Conservation (phyloP, 139 green algal species). For the Spirogloea muscicola region DNA sequence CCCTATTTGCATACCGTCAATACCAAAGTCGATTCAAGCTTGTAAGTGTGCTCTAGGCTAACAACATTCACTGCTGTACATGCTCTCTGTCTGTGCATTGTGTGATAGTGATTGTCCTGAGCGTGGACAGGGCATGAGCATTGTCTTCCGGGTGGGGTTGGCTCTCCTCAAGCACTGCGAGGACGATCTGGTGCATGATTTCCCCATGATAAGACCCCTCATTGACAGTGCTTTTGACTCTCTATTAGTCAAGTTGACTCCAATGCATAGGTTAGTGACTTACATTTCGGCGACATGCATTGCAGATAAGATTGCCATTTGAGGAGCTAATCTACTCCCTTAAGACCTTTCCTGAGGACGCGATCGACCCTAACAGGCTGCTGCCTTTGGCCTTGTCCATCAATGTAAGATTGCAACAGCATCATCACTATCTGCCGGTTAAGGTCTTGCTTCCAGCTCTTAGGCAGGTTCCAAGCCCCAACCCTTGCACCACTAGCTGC, state of each 20-base stretch:
- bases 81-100: too few relatives aligned
- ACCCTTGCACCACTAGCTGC: too few relatives aligned
- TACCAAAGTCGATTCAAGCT: too few relatives aligned
- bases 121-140: constrained; percentile 55
- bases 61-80: too few relatives aligned
- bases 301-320: constrained; percentile 39
- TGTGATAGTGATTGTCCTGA: constrained; percentile 14
- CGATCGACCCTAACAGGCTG: constrained; percentile 30
- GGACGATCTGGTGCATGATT: constrained; percentile 49
- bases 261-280: not conserved
- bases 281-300: not conserved
- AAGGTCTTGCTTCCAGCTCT: too few relatives aligned
- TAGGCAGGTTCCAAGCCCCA: too few relatives aligned
- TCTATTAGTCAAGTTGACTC: not conserved
- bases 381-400: constrained; percentile 42
- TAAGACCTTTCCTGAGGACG: constrained; percentile 14
- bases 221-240: not conserved
- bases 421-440: too few relatives aligned
- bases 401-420: constrained; percentile 39
- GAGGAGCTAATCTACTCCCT: constrained; percentile 36
- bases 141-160: constrained; percentile 69
- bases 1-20: too few relatives aligned
- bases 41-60: too few relatives aligned
- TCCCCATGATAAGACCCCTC: not conserved
- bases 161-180: constrained; percentile 61